These are phyloP conservation scores for Fusarium anguioides DNA, from an alignment of 2,329 filamentous ascomycete genomes.

Conservation along the genomic window DNA sequence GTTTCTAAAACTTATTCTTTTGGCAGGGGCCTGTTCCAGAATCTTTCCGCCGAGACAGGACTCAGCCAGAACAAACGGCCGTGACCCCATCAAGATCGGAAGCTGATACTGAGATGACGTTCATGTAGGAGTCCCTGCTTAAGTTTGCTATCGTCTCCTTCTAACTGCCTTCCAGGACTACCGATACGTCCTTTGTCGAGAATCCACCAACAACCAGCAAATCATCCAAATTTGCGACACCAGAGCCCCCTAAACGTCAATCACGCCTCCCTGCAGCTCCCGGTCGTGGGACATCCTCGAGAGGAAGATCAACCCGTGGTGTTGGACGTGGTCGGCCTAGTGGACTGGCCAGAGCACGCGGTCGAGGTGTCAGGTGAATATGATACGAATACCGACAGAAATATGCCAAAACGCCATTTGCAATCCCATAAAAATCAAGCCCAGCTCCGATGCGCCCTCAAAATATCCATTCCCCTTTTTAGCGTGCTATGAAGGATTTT, in stretches of 20 bases:
- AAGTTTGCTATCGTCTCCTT: not conserved
- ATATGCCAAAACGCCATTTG: conserved; percentile 30
- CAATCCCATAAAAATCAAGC: conserved; percentile 23
- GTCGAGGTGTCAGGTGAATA: conserved; percentile 58
- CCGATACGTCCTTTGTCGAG: conserved; percentile 90
- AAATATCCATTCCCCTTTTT: not conserved
- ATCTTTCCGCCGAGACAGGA: conserved; percentile 77
- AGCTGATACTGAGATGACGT: conserved; percentile 78
- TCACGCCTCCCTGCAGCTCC: conserved; percentile 60
- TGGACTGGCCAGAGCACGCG: conserved; percentile 59
- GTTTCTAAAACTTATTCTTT: conserved; percentile 9
- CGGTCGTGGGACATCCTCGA: conserved; percentile 52
- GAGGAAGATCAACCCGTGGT: conserved; percentile 46
- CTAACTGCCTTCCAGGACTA: conserved; percentile 70
- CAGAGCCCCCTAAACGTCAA: conserved; percentile 52
- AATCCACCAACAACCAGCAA: conserved; percentile 74
- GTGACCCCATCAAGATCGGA: conserved; percentile 48
- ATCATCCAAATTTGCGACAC: conserved; percentile 59
- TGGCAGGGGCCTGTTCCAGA: conserved; percentile 81
- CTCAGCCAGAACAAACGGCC: conserved; percentile 62
- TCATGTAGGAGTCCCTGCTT: conserved; percentile 70
- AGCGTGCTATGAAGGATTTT: conserved; percentile 6
- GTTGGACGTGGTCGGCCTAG: conserved; percentile 54
- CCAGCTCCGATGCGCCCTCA: conserved; percentile 12
- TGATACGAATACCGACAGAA: conserved; percentile 8